Evolutionary conservation across 768 basidiomycete genomes (phyloP).

Genomic region (Nevesoporus exiguus): DNA sequence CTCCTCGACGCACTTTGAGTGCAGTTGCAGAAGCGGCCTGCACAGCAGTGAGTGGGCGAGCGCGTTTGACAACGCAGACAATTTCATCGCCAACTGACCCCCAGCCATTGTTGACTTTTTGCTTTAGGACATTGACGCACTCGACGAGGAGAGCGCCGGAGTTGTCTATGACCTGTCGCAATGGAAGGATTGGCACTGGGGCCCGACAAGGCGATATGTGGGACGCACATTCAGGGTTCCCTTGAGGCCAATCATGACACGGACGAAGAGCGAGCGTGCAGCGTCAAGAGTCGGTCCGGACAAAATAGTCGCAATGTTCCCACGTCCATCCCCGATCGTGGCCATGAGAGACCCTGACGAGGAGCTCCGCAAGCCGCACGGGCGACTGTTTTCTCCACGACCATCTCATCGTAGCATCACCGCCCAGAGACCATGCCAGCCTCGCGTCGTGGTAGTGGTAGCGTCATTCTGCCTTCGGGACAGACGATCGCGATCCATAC

Average conservation of each 20-base stretch:
- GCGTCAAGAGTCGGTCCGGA: neutral
- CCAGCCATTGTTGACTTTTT: slow-evolving; percentile 94
- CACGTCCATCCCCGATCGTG: slow-evolving; percentile 16
- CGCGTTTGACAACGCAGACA: slow-evolving; percentile 90
- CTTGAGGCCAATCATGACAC: slow-evolving; percentile 90
- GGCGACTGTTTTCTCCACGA: slow-evolving; percentile 15
- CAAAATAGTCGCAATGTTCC: slow-evolving; percentile 22
- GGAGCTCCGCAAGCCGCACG: slow-evolving; percentile 15
- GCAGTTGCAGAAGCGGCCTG: slow-evolving; percentile 68
- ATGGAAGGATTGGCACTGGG: neutral
- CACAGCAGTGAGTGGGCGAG: slow-evolving; percentile 73
- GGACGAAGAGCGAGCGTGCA: neutral
- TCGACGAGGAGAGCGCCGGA: slow-evolving; percentile 92
- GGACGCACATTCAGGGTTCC: slow-evolving; percentile 75
- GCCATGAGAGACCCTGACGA: slow-evolving; percentile 4
- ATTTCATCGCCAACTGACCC: slow-evolving; percentile 94
- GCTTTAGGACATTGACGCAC: slow-evolving; percentile 94
- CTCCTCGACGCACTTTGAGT: slow-evolving; percentile 88
- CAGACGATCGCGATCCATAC: slow-evolving; percentile 85
- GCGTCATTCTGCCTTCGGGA: slow-evolving; percentile 66
- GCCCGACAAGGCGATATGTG: neutral
- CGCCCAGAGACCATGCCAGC: slow-evolving; percentile 47
- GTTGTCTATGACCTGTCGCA: slow-evolving; percentile 88
- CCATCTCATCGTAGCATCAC: slow-evolving; percentile 1
- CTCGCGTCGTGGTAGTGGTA: slow-evolving; percentile 78